These are phyloP conservation scores for Lachnellula suecica DNA, from an alignment of 2,329 filamentous ascomycete genomes.

Conservation along the genomic window DNA sequence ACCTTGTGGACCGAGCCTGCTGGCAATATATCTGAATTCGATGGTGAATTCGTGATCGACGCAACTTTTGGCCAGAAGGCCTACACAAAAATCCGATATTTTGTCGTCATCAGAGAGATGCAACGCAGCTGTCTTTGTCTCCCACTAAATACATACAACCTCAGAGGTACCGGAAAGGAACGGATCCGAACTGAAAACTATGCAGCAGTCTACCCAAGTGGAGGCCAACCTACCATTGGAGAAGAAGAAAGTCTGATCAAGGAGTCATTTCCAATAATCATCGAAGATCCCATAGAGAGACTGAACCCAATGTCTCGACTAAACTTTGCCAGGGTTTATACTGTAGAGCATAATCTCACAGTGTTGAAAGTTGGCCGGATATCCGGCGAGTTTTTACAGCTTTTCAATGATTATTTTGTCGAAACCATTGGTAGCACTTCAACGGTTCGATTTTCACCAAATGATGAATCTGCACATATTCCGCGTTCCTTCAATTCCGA, in stretches of 20 bases:
- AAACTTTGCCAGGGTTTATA: slow-evolving; percentile 14
- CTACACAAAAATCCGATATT: slow-evolving; percentile 9
- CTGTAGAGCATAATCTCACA: slow-evolving; percentile 18
- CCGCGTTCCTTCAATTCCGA: too few species aligned
- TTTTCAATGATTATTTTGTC: neutral
- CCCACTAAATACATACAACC: slow-evolving; percentile 18
- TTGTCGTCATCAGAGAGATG: slow-evolving; percentile 13
- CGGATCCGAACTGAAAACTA: slow-evolving; percentile 11
- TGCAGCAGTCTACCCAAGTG: slow-evolving; percentile 10
- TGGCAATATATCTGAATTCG: slow-evolving; percentile 1
- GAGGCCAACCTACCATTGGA: neutral
- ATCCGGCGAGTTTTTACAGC: neutral
- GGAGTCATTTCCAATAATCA: slow-evolving; percentile 8
- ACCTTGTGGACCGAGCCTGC: slow-evolving; percentile 15
- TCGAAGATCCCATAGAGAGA: slow-evolving; percentile 4
- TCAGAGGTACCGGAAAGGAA: slow-evolving; percentile 11
- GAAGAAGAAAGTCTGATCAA: neutral
- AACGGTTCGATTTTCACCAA: neutral
- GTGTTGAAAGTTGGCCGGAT: slow-evolving; percentile 15
- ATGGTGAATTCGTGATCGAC: neutral
- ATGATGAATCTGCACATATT: too few species aligned
- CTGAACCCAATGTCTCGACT: slow-evolving; percentile 14
- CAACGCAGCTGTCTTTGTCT: slow-evolving; percentile 14
- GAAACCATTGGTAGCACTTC: neutral
- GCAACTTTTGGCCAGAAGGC: neutral